phyloP scores from a whole-genome alignment of 257 asterid genomes.

The Asclepias syriaca region DNA sequence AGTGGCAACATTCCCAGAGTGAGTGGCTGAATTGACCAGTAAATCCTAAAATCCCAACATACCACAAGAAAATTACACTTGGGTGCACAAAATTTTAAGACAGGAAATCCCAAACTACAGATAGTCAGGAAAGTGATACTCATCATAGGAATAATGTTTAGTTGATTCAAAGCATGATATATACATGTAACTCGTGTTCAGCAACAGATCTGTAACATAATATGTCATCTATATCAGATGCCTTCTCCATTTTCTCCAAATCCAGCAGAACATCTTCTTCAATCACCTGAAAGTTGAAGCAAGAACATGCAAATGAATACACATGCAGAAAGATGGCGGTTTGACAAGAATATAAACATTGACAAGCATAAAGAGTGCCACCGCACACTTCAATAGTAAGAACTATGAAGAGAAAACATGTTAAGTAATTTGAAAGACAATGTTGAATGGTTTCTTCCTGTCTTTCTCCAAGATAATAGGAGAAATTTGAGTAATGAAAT shows the following conservation, averaged over 20 bases:
- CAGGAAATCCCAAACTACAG: neutral
- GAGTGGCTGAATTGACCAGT: conserved; percentile 43
- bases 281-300: conserved; percentile 42
- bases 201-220: conserved; percentile 81
- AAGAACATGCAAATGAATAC: neutral
- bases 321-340: conserved; percentile 5
- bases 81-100: no score
- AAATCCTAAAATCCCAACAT: conserved; percentile 48
- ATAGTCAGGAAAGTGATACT: neutral
- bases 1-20: conserved; percentile 42
- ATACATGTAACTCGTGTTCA: conserved; percentile 76
- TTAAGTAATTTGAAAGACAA: neutral
- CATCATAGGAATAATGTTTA: conserved; percentile 1
- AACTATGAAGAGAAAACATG: neutral
- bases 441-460: neutral
- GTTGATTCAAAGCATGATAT: neutral
- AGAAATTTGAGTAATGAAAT: neutral
- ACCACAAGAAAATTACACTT: conserved; percentile 18
- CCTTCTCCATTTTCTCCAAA: conserved; percentile 88
- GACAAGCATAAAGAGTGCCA: neutral
- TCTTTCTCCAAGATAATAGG: neutral
- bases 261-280: conserved; percentile 56
- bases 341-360: neutral
- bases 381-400: neutral
- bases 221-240: conserved; percentile 78